Conservation (phyloP, 129 eudicot species). For the Helianthus tuberosus region DNA sequence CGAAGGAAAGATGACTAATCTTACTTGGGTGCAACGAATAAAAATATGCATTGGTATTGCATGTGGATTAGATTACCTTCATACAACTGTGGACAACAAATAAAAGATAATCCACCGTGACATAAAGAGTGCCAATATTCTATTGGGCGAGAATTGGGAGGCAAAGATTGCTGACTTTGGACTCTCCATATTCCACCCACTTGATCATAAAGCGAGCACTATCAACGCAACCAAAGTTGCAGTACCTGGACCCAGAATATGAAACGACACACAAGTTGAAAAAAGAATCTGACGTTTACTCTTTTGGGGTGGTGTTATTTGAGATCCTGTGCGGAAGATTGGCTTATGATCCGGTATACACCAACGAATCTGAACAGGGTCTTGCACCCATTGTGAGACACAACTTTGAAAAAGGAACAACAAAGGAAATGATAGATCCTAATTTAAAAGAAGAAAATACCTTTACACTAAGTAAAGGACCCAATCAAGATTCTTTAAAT, state of each 20-base stretch:
- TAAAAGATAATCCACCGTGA: slow-evolving; percentile 5
- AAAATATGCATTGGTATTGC: slow-evolving; percentile 10
- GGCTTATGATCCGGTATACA: slow-evolving; percentile 3
- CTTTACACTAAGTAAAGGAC: not conserved
- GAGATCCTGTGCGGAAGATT: not conserved
- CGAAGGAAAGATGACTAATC: not conserved
- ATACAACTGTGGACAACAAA: not conserved
- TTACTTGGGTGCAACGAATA: not conserved
- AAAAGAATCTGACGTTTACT: not conserved
- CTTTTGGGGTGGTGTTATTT: slow-evolving; percentile 8
- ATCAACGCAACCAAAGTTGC: not conserved
- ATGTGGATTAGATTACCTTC: not conserved
- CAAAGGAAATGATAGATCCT: not conserved
- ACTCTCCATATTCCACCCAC: not conserved
- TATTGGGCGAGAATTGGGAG: not conserved
- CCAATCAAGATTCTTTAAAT: slow-evolving; percentile 3
- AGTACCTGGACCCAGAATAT: not conserved
- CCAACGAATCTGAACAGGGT: not conserved
- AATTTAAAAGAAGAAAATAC: not conserved
- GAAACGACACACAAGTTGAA: not conserved
- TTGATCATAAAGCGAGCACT: not conserved
- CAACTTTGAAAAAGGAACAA: not conserved
- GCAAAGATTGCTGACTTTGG: slow-evolving; percentile 1
- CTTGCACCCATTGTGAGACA: not conserved
- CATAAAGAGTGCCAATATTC: slow-evolving; percentile 5